Evolutionary conservation across 495 filamentous ascomycete species (phyloP).

Genomic region (Lophiostoma macrostomum): DNA sequence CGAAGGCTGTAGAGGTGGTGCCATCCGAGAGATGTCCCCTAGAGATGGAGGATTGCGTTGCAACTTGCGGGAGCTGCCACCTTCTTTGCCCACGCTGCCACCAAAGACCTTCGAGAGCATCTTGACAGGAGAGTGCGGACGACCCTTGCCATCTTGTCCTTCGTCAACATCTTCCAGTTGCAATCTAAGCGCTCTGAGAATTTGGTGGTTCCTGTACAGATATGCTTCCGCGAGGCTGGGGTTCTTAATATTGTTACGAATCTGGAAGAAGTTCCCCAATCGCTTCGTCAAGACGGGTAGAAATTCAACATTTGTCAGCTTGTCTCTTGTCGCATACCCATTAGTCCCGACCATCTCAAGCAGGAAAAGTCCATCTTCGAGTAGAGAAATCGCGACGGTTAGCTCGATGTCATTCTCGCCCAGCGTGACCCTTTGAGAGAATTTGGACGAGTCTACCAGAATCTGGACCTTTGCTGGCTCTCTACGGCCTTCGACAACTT

Average conservation of each 20-base stretch:
- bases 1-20: conserved; percentile 27
- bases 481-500: conserved; percentile 52
- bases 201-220: conserved; percentile 66
- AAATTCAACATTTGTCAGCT: conserved; percentile 64
- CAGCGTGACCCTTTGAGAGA: conserved; percentile 55
- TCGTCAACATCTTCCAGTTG: conserved; percentile 49
- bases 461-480: conserved; percentile 59
- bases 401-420: conserved; percentile 70
- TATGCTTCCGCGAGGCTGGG: conserved; percentile 60
- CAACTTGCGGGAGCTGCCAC: conserved; percentile 31
- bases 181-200: conserved; percentile 68
- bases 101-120: conserved; percentile 79
- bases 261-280: conserved; percentile 61
- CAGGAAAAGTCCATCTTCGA: conserved; percentile 49
- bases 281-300: conserved; percentile 65
- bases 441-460: conserved; percentile 58
- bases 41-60: conserved; percentile 33
- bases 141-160: conserved; percentile 57
- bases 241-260: conserved; percentile 69
- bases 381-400: conserved; percentile 50
- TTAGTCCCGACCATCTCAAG: conserved; percentile 59
- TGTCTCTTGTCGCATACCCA: conserved; percentile 62
- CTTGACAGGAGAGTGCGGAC: conserved; percentile 84
- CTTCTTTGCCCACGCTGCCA: conserved; percentile 39
- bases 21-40: conserved; percentile 39